A percentile compares a stretch with the other conserved stretches of the same genome.
Conservation (phyloP, 768 basidiomycete species). For the Xanthoconium purpureum region DNA sequence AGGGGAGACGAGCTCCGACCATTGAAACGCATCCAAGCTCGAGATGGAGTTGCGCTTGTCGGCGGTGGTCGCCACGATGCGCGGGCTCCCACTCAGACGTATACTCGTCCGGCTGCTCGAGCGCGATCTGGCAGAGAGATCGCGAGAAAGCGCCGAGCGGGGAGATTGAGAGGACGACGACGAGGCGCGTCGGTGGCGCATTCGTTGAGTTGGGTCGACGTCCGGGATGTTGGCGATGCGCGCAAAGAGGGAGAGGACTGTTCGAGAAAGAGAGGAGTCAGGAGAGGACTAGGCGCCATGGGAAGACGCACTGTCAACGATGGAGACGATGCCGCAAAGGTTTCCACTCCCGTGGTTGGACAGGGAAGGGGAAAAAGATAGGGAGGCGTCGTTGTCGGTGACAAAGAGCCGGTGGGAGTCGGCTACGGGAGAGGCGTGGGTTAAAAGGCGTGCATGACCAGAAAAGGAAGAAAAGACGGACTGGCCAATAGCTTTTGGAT, state of each 20-base stretch:
- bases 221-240: conserved; percentile 68
- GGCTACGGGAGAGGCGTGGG: conserved; percentile 41
- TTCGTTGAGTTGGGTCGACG: conserved; percentile 75
- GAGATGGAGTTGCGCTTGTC: conserved; percentile 33
- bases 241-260: conserved; percentile 79
- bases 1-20: conserved; percentile 32
- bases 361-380: conserved; percentile 48
- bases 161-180: conserved; percentile 62
- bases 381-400: conserved; percentile 52
- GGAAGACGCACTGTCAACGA: conserved; percentile 66
- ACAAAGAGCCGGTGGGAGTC: conserved; percentile 80
- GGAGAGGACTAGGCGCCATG: neutral
- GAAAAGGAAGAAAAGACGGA: conserved; percentile 35
- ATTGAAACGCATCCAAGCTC: conserved; percentile 32
- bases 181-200: conserved; percentile 75
- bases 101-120: conserved; percentile 43
- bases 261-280: neutral
- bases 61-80: conserved; percentile 28
- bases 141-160: conserved; percentile 37
- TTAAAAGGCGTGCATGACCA: conserved; percentile 1
- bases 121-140: conserved; percentile 37
- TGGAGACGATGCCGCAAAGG: conserved; percentile 74
- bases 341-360: conserved; percentile 38
- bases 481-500: conserved; percentile 82
- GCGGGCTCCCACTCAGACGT: conserved; percentile 32